phyloP scores from a whole-genome alignment of 305 asterid genomes.

The Solanum hybrid region DNA sequence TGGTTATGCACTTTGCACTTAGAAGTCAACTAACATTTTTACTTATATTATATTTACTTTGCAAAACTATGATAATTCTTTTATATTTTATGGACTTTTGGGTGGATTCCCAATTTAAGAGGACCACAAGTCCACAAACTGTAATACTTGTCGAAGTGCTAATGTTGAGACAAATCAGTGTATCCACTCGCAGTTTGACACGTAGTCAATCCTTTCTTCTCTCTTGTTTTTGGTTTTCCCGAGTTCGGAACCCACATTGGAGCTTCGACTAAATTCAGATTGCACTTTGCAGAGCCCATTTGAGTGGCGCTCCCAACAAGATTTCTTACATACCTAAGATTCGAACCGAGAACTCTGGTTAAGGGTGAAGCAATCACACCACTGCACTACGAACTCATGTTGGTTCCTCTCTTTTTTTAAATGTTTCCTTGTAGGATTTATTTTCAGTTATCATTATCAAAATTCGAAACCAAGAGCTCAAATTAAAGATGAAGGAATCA shows the following conservation, averaged over 20 bases:
- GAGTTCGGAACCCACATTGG: too few species aligned
- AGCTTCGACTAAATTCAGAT: rapidly evolving
- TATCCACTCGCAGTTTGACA: background rate
- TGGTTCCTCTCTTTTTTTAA: background rate
- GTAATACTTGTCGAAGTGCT: background rate
- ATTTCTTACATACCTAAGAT: background rate
- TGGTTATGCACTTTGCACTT: background rate
- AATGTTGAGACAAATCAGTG: too few species aligned
- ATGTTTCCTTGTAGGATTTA: background rate
- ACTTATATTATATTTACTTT: background rate
- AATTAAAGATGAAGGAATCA: background rate
- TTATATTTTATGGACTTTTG: background rate
- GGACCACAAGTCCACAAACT: background rate
- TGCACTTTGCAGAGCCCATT: background rate
- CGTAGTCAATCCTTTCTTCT: too few species aligned
- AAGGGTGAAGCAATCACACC: background rate
- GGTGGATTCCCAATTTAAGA: background rate
- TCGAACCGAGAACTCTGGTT: rapidly evolving
- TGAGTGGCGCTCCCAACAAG: background rate
- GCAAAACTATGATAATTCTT: background rate
- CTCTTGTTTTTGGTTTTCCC: background rate
- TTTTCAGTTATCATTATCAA: background rate
- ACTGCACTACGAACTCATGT: background rate
- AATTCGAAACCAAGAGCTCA: background rate
- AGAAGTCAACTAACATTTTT: background rate